A percentile compares a stretch with the other conserved stretches of the same genome.
Evolutionary conservation across 208 protist genomes (phyloP).

Genomic region (Trypanosoma vivax): DNA sequence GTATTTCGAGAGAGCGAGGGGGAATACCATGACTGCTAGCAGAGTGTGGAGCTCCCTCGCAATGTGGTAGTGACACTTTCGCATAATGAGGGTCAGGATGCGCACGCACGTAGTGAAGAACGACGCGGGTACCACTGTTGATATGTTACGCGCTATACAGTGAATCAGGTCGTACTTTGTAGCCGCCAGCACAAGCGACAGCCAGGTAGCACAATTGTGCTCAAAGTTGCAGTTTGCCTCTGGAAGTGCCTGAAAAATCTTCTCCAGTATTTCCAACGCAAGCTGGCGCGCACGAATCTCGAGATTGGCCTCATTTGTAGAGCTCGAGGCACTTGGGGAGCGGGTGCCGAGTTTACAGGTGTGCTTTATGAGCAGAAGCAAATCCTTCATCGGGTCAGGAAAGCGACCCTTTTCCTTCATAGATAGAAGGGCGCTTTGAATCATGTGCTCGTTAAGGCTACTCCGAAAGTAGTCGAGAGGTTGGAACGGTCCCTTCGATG

Average conservation of each 20-base stretch:
- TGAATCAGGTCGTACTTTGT: slow-evolving; percentile 60
- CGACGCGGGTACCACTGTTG: slow-evolving; percentile 40
- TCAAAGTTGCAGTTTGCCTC: slow-evolving; percentile 59
- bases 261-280: slow-evolving; percentile 50
- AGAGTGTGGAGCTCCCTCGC: slow-evolving; percentile 61
- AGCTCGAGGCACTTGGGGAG: slow-evolving; percentile 31
- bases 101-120: slow-evolving; percentile 54
- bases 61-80: slow-evolving; percentile 71
- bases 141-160: slow-evolving; percentile 45
- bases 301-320: slow-evolving; percentile 25
- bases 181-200: slow-evolving; percentile 47
- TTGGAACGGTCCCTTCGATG: neutral
- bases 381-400: slow-evolving; percentile 43
- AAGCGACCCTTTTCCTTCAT: slow-evolving; percentile 20
- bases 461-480: slow-evolving; percentile 9
- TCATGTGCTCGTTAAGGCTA: slow-evolving; percentile 31
- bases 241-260: slow-evolving; percentile 44
- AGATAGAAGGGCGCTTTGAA: slow-evolving; percentile 22
- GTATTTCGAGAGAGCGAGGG: slow-evolving; percentile 46
- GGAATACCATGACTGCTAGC: slow-evolving; percentile 57
- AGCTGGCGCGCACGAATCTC: slow-evolving; percentile 50
- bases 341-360: slow-evolving; percentile 38
- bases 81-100: slow-evolving; percentile 46
- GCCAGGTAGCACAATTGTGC: slow-evolving; percentile 62
- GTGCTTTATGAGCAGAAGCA: slow-evolving; percentile 50